Evolutionary conservation across 768 basidiomycete species (phyloP), one percentile per base, ranked within the genome.

Genomic region (Leccinum broughii): DNA sequence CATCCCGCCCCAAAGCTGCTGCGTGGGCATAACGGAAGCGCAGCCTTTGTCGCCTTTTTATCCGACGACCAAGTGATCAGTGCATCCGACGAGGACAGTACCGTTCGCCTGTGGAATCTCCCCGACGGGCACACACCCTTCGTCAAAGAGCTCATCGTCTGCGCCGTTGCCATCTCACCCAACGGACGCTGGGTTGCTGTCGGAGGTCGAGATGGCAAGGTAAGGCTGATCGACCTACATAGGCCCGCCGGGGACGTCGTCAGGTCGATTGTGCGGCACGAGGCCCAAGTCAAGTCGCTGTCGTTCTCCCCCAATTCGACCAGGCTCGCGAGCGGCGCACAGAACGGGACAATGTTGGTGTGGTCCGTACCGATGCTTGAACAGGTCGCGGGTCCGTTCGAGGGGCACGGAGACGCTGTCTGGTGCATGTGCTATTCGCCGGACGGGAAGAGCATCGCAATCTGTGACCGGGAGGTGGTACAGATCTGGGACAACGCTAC

Each of bases 391-490:
- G 62, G 50, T 24, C 66, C 62, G 7, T 51, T 62, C 6, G 15
- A 52, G 20, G 60, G 61, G 1, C 59, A 70, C 50, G 48, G 0
- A 6, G 66, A 65, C 20, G 0, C 54, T 3, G 60, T 70, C n/a
- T 66, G 63, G 64, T 66, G 57, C 20, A 22, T 70, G 8, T 57
- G 59, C 28, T 66, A 62, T 50, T 70, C 68, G 5, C 69, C 66
- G 0, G 54, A 66, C n/a, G 68, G 64, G 32, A 52, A 13, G 20
- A 63, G 51, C 34, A 35, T 70, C 6, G 69, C 68, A 34, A 66
- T 61, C 37, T 66, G 68, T 30, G 69, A 70, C 37, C 50, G 64
- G 6, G 62, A 59, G 24, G n/a, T 26, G 4, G 55, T 70, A 13
- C 64, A 57, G 48, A 55, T 70, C 22, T 61, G 69, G 68, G 53